Base-by-base conservation (phyloP, 208 protist species). In the Crithidia expoeki region DNA sequence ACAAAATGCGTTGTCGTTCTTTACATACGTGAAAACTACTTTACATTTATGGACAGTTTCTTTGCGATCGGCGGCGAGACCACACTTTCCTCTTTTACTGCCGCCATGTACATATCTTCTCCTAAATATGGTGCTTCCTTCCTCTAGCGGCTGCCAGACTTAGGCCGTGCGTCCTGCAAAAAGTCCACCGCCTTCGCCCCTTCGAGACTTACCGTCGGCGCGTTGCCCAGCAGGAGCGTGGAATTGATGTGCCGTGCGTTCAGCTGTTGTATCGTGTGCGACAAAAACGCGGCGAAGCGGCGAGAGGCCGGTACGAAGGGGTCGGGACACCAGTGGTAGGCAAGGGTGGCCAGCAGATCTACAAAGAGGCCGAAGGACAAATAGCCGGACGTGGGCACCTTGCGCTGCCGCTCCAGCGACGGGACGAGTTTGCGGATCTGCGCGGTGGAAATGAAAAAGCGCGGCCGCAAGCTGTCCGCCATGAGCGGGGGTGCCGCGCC, bases 261-360 rank as follows among this genome's bases (percentile, higher is more conserved):
- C 44, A 96, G 79, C 66, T 89, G 88, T 38, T 79, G 72, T 12
- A 94, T 62, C n/a, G 83, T 71, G 70, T 66, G 40, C 10, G 78
- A 53, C 12, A 96, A 44, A 65, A 96, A 96, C 14, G 79, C 84
- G 1, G 88, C 91, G 0, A 93, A 73, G 38, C 92, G 92, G 51
- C 91, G 84, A 12, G 91, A 66, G 2, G 70, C 60, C 7, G 80
- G 83, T 2, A 94, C 76, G n/a, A 86, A 73, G n/a, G 85, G 85
- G 46, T 94, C 86, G 9, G 89, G 85, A 66, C 86, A 96, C 89
- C 91, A 96, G 74, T 94, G 87, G 38, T 83, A 36, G 27, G 72
- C 74, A 21, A 89, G 27, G 30, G 84, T 68, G 14, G 72, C 68
- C 36, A 96, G 49, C 23, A 68, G 72, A 52, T 96, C 86, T 4